Conservation (phyloP, 164 flowering plant genomes). For the Vitis cinerea region DNA sequence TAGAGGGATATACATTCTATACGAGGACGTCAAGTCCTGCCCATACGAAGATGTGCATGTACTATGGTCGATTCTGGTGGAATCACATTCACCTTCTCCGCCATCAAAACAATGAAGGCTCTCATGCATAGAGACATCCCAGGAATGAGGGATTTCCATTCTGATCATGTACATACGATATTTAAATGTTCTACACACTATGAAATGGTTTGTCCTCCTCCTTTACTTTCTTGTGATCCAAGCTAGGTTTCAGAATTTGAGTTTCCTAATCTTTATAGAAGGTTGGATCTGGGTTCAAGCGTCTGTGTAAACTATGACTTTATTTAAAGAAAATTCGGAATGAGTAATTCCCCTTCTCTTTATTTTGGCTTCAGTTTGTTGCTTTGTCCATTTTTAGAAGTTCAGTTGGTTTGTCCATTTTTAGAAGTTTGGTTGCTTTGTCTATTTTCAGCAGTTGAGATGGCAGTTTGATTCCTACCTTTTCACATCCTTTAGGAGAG, state of each 20-base stretch:
- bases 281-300: not conserved
- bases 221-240: slow-evolving; percentile 1
- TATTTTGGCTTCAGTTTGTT: slow-evolving; percentile 23
- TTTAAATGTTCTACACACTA: slow-evolving; percentile 6
- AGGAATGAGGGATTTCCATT: slow-evolving; percentile 3
- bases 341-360: not conserved
- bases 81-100: slow-evolving; percentile 57
- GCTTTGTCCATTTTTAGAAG: slow-evolving; percentile 38
- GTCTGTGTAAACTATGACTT: not conserved
- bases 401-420: slow-evolving; percentile 36
- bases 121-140: slow-evolving; percentile 7
- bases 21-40: slow-evolving; percentile 95
- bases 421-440: slow-evolving; percentile 36
- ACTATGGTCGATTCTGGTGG: slow-evolving; percentile 93
- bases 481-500: not conserved
- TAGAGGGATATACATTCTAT: slow-evolving; percentile 90
- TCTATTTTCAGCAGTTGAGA: slow-evolving; percentile 40
- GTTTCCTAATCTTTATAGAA: not conserved
- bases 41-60: slow-evolving; percentile 94
- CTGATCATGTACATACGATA: slow-evolving; percentile 23
- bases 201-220: not conserved
- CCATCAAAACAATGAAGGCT: slow-evolving; percentile 37
- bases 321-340: too few relatives aligned
- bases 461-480: slow-evolving; percentile 16
- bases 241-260: not conserved